Base-by-base conservation (phyloP, 257 asterid genomes). In the Primulina tabacum region DNA sequence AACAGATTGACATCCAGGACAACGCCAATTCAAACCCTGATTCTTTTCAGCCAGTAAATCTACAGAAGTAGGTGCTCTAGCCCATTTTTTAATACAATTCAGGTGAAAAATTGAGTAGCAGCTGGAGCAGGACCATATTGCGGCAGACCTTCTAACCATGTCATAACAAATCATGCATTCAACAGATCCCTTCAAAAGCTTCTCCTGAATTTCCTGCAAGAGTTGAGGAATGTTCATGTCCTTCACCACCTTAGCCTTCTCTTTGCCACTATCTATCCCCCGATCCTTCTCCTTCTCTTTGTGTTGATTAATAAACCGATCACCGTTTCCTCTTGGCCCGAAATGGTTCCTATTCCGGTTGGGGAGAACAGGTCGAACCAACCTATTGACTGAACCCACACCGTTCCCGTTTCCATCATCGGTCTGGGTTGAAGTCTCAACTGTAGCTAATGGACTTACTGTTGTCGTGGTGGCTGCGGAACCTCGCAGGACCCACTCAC, bases 81-180 rank as follows among this genome's bases (percentile, higher is more conserved):
- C 99, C 99, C 99, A 94, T 82, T 89, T 91, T 87, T 87, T 94
- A 40, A 82, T 88, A 77, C 99, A 94, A 70, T 40, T 83, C 70
- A 94, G 82, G 80, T 94, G 99, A 65, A 94, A 94, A 65, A 94
- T 90, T 2, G 99, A 88, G 74, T 82, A 94, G 72, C 99, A 94
- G 78, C 97, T 88, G 17, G 95, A 84, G 79, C 99, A 94, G 2
- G 97, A 89, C 99, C 97, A 94, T 64, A 94, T 60, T 9, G 97
- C 87, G 8, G 97, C 95, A 40, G 96, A 82, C 76, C 99, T 86
- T 72, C 94, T 72, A 56, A 94, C 99, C 96, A 91, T 94, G 67
- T 94, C 99, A 55, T 94, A 94, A 70, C 99, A 94, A 67, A 94
- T 94, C 99, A 94, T 94, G 88, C 99, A 94, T 79, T 94, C 99